Base-by-base conservation (phyloP, 2,329 filamentous ascomycete genomes). In the Aureobasidium melanogenum region DNA sequence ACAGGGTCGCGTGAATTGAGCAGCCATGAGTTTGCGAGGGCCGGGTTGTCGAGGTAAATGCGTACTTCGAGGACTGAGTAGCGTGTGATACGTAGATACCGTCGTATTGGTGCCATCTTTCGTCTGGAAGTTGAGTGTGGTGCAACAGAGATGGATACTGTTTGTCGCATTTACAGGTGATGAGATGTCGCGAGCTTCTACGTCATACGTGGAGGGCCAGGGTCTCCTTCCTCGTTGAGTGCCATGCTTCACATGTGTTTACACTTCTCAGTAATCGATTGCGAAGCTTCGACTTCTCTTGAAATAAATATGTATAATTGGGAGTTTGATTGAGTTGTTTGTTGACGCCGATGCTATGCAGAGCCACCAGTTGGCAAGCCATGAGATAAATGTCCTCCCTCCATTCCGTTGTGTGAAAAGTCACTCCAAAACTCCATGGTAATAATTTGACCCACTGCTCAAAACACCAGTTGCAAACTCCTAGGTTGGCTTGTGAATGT, bases 61-160 rank as follows among this genome's bases (percentile, higher is more conserved):
- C 92, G 91, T 66, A 90, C 91, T 80, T 99, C 94, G n/a, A 99
- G 82, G 34, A 97, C 91, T 5, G 93, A 96, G 74, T 91, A 89
- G 71, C 93, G 92, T 60, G 89, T 93, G 68, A 97, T 96, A 57
- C 93, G 85, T 60, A 97, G 81, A 72, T 97, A 97, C 68, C 92
- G 85, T 63, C 92, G 86, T 51, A 96, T 84, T 12, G 92, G 92
- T 14, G 91, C 88, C 92, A 97, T 97, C 14, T 22, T 15, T 15
- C 4, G n/a, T n/a, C 7, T 28, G 5, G 22, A 24, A 15, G 43
- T 24, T 15, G 12, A 8, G n/a, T n/a, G 24, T 46, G 22, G 4
- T 44, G 22, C 24, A 30, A 5, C 24, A n/a, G 15, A 28, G 44
- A 10, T 47, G 24, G 24, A 9, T n/a, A 7, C 12, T 46, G 24